Conservation (phyloP, 2,329 filamentous ascomycete genomes). For the Neonectria coccinea region DNA sequence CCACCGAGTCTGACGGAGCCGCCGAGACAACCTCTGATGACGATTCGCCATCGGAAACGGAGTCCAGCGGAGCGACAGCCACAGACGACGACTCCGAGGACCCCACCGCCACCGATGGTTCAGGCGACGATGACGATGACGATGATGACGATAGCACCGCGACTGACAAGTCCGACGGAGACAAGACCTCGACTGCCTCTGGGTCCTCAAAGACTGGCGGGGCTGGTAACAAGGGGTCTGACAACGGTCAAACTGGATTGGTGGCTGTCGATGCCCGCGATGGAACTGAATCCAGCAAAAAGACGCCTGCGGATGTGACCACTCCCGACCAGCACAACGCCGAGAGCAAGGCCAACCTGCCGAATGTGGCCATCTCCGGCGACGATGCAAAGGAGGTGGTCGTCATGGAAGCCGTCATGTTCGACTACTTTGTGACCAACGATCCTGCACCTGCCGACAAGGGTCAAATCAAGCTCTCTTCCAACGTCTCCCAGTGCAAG, state of each 20-base stretch:
- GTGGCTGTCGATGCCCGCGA: constrained; percentile 12
- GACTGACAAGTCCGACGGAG: not conserved
- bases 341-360: constrained; percentile 20
- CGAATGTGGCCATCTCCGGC: constrained; percentile 15
- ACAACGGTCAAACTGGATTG: constrained; percentile 7
- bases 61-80: not conserved
- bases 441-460: constrained; percentile 17
- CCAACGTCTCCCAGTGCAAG: constrained; percentile 23
- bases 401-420: constrained; percentile 26
- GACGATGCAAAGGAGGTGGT: constrained; percentile 19
- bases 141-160: not conserved
- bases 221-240: not conserved
- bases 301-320: constrained; percentile 9
- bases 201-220: not conserved
- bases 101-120: too few relatives aligned
- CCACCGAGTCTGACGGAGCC: not conserved
- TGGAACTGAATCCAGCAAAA: constrained; percentile 9
- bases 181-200: not conserved
- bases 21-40: constrained; percentile 11
- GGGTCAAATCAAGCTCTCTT: constrained; percentile 4
- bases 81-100: not conserved
- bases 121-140: too few relatives aligned
- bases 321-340: constrained; percentile 19
- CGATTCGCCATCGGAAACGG: not conserved
- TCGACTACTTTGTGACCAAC: constrained; percentile 21